Percentiles rank a stretch among this genome's conserved stretches.
Conservation (phyloP, 148 eudicot species). For the Silene latifolia region DNA sequence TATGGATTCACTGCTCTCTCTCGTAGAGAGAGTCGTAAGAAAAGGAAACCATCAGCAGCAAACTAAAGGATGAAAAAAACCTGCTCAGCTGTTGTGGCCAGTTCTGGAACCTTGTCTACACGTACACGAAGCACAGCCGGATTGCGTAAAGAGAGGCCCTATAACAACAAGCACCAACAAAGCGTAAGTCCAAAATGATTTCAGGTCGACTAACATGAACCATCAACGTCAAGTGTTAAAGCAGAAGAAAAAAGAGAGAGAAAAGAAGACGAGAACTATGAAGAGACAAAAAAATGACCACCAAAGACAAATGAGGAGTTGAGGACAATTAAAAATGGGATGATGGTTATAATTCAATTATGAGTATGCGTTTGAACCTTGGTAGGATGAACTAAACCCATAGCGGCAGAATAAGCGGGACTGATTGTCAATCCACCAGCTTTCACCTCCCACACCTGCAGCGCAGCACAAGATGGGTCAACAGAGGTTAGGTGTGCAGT, state of each 20-base stretch:
- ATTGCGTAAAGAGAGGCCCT: slow-evolving; percentile 18
- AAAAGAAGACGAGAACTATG: no score
- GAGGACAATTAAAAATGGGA: no score
- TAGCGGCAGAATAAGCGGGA: slow-evolving; percentile 6
- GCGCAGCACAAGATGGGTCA: background rate
- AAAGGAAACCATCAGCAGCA: no score
- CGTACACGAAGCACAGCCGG: slow-evolving; percentile 9
- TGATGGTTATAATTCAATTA: background rate
- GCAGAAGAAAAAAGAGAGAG: no score
- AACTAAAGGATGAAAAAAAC: background rate
- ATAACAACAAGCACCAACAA: background rate
- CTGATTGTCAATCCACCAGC: slow-evolving; percentile 19
- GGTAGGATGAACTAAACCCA: background rate
- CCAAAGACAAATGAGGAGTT: no score
- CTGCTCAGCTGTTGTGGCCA: slow-evolving; percentile 12
- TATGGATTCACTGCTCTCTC: no score
- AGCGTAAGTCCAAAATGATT: background rate
- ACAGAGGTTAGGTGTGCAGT: no score
- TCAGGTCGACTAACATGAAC: no score
- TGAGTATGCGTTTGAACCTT: background rate
- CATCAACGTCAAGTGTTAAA: no score
- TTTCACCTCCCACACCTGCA: slow-evolving; percentile 23
- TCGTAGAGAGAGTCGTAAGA: no score
- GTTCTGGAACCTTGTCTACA: background rate
- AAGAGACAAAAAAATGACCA: no score